Evolutionary conservation across 768 basidiomycete genomes (phyloP), one percentile per base, ranked within the genome.

Genomic region (Hemileccinum impolitum): DNA sequence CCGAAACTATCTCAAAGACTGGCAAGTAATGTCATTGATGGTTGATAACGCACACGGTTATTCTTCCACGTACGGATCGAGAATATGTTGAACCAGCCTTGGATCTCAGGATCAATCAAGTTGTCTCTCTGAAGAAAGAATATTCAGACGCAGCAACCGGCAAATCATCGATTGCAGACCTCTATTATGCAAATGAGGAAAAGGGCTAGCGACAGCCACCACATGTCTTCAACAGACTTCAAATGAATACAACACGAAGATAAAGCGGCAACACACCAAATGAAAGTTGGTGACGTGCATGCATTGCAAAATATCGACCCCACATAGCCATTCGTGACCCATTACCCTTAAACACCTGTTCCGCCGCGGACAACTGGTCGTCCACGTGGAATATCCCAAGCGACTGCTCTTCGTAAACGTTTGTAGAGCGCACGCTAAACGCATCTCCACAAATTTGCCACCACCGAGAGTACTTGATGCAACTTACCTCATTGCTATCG

Each of bases 131-230:
- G 54, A 58, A 37, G 10, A 40, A 40, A 34, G n/a, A 38, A 18
- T 19, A 9, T 38, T 52, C 18, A 58, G 49, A 47, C 36, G 19
- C 17, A 31, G 13, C 13, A 30, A 10, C 4, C 14, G 26, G 7
- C 18, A 23, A 26, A 13, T 19, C 8, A 17, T 48, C 38, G 9
- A 19, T 34, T 15, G 55, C 77, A 51, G 52, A 90, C 91, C 78
- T 97, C 96, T 53, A 96, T 84, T 55, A 97, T 95, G 64, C 94
- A 97, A 35, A 97, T 75, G 2, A 96, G 67, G 69, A 94, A 93
- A 12, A 97, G 67, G 0, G 90, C 92, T 12, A 91, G 19, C 6
- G 62, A 87, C 18, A 98, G 67, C 93, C 93, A 96, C 95, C 94
- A 96, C 80, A 97, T 92, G 68, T 96, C 94, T 93, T 54, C 13